Evolutionary conservation across 2,329 filamentous ascomycete species (phyloP).

Genomic region (Colletotrichum eremochloae): DNA sequence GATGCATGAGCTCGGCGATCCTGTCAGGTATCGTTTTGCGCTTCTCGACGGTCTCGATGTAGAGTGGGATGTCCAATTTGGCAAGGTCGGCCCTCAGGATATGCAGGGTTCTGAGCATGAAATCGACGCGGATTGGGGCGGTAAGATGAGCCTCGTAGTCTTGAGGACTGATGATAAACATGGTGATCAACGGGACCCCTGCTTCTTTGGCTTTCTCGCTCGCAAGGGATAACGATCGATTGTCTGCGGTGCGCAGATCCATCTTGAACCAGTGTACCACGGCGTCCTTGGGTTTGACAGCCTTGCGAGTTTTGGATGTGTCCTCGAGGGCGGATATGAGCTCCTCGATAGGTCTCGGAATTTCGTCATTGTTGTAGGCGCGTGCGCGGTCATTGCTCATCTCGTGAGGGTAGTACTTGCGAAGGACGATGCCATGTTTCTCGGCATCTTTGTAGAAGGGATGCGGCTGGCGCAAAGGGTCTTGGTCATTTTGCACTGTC

Average conservation of each 20-base stretch:
- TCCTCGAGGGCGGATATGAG: conserved; percentile 72
- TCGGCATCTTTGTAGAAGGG: conserved; percentile 61
- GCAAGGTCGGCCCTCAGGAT: conserved; percentile 76
- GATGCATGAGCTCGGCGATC: conserved; percentile 74
- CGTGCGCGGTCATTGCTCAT: conserved; percentile 85
- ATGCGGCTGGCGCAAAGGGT: conserved; percentile 60
- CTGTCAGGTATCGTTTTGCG: conserved; percentile 72
- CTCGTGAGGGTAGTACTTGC: conserved; percentile 85
- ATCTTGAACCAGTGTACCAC: conserved; percentile 94
- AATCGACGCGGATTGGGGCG: conserved; percentile 81
- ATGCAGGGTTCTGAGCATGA: conserved; percentile 79
- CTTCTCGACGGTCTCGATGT: conserved; percentile 78
- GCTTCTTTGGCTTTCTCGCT: conserved; percentile 73
- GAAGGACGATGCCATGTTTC: conserved; percentile 73
- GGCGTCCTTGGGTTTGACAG: conserved; percentile 67
- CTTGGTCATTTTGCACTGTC: conserved; percentile 44
- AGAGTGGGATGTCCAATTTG: conserved; percentile 81
- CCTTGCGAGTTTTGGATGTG: conserved; percentile 67
- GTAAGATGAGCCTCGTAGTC: conserved; percentile 87
- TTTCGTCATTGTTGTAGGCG: conserved; percentile 77
- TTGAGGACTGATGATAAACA: conserved; percentile 86
- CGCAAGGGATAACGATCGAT: conserved; percentile 77
- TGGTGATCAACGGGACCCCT: conserved; percentile 78
- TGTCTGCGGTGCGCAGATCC: conserved; percentile 81
- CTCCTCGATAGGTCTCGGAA: conserved; percentile 80